Base-by-base conservation (phyloP, 2,329 filamentous ascomycete species). In the Trichoderma sp. region DNA sequence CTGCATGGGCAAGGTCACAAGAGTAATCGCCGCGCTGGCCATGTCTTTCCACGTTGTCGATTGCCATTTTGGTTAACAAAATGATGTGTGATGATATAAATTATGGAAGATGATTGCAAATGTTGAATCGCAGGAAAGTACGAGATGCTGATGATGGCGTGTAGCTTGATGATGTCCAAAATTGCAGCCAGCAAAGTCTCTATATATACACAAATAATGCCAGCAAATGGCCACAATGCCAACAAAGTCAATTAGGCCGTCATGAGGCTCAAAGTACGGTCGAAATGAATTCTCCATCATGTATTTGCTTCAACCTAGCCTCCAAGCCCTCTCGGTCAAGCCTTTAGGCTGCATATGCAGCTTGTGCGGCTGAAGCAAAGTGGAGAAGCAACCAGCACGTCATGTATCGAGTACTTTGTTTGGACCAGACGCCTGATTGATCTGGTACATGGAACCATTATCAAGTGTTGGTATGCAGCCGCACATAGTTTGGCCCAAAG, bases 311-410 rank as follows among this genome's bases (percentile, higher is more conserved):
- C 61, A 28, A 28, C 61, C 16, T 65, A 24, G 18, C 61, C 61
- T 46, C 61, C 18, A 26, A 32, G 32, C 61, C 37, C 51, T n/a
- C n/a, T 32, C 32, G 43, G 51, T 65, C 32, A 28, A 66, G 61
- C 37, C 13, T 24, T 24, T 2, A 5, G 18, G 2, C n/a, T 24
- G 46, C 46, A 49, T 49, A 24, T 24, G 39, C 21, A 13, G 46
- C 43, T 46, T 49, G n/a, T 8, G 46, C 8, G 21, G 46, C 46
- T 49, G 37, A 55, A 5, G 26, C 8, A 5, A 46, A 39, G 46
- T 28, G 59, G 46, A 49, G 46, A 11, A 21, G 3, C n/a, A 46
- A 21, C 14, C 21, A 49, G 46, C 8, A 49, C n/a, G 18, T 3
- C 39, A 46, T 8, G 43, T 49, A 49, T 49, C 24, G 43, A 24